Evolutionary conservation across 495 filamentous ascomycete genomes (phyloP).

Genomic region (Jackrogersella multiformis): DNA sequence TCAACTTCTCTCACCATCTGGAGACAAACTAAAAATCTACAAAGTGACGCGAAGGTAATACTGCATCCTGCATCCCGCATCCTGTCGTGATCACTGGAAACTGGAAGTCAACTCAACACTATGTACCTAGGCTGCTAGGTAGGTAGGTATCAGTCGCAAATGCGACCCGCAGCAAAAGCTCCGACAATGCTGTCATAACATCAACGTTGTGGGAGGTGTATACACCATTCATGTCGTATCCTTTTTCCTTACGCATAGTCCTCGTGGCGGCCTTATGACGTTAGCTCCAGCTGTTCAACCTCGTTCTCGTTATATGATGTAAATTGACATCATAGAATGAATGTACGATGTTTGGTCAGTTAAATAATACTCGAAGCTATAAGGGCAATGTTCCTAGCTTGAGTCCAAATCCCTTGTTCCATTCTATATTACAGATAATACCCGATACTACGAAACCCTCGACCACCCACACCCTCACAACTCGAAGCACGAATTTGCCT

Average conservation of each 20-base stretch:
- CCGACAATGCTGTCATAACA: conserved; percentile 18
- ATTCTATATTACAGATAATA: no score
- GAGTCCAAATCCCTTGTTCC: no score
- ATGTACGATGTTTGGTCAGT: neutral
- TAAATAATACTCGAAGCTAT: conserved; percentile 18
- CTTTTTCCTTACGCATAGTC: neutral
- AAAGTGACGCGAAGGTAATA: no score
- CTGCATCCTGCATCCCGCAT: no score
- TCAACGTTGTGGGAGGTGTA: conserved; percentile 4
- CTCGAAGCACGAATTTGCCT: no score
- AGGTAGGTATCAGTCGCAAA: neutral
- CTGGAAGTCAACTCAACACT: no score
- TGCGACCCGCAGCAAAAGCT: conserved; percentile 6
- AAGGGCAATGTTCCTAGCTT: no score
- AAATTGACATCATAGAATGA: conserved; percentile 27
- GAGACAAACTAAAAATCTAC: no score
- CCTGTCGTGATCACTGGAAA: no score
- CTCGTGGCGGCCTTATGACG: conserved; percentile 16
- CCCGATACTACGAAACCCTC: neutral
- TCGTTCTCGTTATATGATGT: conserved; percentile 7
- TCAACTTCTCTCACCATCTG: no score
- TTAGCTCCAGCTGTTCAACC: neutral
- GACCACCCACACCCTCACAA: neutral
- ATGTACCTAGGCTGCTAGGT: no score
- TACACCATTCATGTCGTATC: conserved; percentile 3